A percentile compares a stretch with the other conserved stretches of the same genome.
These are phyloP conservation scores for Saturnispora dispora DNA, from an alignment of 805 yeast species.

Conservation along the genomic window DNA sequence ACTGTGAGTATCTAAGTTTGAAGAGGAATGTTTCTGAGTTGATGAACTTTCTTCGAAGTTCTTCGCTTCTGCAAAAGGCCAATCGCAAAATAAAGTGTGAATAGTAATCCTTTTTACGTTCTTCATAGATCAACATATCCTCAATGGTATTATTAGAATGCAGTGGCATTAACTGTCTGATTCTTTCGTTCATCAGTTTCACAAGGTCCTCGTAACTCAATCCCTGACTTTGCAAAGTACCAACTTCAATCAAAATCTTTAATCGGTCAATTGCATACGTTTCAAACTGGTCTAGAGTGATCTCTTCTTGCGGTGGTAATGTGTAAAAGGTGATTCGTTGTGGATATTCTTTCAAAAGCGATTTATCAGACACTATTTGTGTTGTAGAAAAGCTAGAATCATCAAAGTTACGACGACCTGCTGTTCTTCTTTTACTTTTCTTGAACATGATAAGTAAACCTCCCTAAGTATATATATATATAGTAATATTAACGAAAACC, in stretches of 20 bases:
- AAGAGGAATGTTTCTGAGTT: conserved; percentile 70
- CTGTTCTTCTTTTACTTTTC: conserved; percentile 63
- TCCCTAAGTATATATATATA: neutral
- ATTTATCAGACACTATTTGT: conserved; percentile 2
- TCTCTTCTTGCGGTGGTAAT: conserved; percentile 71
- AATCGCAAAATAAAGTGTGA: conserved; percentile 83
- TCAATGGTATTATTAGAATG: conserved; percentile 32
- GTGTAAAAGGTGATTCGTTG: conserved; percentile 67
- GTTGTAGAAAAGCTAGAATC: conserved; percentile 18
- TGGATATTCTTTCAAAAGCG: conserved; percentile 31
- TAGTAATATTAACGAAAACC: neutral
- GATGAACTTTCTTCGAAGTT: conserved; percentile 69
- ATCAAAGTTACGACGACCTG: conserved; percentile 61
- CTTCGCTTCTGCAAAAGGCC: conserved; percentile 84
- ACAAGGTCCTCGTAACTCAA: conserved; percentile 59
- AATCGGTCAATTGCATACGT: conserved; percentile 91
- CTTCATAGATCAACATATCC: conserved; percentile 37
- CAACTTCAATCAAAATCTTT: conserved; percentile 75
- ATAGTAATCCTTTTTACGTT: conserved; percentile 82
- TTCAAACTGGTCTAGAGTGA: conserved; percentile 89
- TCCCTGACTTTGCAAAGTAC: conserved; percentile 59
- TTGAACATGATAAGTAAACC: conserved; percentile 47
- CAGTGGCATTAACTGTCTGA: conserved; percentile 60
- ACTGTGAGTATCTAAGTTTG: conserved; percentile 56
- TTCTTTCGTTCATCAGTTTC: conserved; percentile 50